A percentile compares a stretch with the other conserved stretches of the same genome.
Conservation (phyloP, 2,329 filamentous ascomycete genomes). For the Colletotrichum endophyticum region DNA sequence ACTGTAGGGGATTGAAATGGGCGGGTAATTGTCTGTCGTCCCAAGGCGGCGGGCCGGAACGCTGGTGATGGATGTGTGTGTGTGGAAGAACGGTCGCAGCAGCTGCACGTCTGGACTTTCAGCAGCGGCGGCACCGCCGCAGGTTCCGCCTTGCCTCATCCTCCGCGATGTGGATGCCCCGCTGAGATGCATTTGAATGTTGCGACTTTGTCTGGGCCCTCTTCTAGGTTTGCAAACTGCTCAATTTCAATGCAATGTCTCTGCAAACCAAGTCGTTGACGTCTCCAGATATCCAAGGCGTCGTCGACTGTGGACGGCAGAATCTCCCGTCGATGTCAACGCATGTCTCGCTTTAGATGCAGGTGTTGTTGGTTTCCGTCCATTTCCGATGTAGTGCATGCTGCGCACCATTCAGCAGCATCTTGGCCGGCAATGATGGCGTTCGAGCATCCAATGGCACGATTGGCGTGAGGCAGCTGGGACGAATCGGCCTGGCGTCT, state of each 20-base stretch:
- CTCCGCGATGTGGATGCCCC: background rate
- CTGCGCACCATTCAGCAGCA: background rate
- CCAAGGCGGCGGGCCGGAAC: background rate
- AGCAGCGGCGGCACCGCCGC: slow-evolving; percentile 2
- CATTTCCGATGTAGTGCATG: background rate
- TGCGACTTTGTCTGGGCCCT: background rate
- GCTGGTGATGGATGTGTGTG: background rate
- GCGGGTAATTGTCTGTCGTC: background rate
- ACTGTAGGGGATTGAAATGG: background rate
- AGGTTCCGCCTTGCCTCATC: slow-evolving; percentile 12
- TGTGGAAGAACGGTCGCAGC: background rate
- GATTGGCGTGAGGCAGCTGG: background rate
- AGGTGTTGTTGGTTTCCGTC: background rate
- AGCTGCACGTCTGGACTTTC: slow-evolving; percentile 8
- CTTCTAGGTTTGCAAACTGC: background rate
- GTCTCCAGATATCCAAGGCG: background rate
- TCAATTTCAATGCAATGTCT: background rate
- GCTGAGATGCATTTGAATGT: background rate
- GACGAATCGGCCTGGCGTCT: background rate
- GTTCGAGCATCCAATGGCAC: background rate
- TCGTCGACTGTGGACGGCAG: background rate
- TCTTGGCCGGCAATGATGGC: background rate
- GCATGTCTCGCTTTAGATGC: background rate
- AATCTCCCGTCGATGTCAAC: background rate
- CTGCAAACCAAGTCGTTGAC: background rate